Evolutionary conservation across 2,329 filamentous ascomycete species (phyloP).

Genomic region (Tolypocladium nubicola): DNA sequence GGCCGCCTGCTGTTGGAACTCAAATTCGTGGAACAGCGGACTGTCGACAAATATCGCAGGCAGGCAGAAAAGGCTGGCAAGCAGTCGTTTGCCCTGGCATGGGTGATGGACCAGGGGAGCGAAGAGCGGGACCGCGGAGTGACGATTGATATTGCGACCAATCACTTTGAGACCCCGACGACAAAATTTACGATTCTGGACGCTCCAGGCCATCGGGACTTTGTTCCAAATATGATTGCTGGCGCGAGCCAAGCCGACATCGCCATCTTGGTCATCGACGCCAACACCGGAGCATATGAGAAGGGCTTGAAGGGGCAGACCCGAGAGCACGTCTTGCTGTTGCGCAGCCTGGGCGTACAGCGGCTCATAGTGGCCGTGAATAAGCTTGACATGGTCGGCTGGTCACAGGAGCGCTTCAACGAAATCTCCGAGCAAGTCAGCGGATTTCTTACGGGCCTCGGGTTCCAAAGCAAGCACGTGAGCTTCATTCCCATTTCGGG

Average conservation of each 20-base stretch:
- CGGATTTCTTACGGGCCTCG: constrained; percentile 71
- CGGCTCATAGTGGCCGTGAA: constrained; percentile 85
- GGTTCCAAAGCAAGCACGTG: constrained; percentile 72
- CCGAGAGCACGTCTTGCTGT: constrained; percentile 80
- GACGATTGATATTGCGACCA: constrained; percentile 93
- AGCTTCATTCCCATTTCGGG: constrained; percentile 86
- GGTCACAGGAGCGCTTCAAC: constrained; percentile 74
- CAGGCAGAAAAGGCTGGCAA: constrained; percentile 91
- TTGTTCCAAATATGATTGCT: constrained; percentile 98
- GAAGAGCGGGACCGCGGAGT: constrained; percentile 87
- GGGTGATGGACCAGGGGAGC: constrained; percentile 86
- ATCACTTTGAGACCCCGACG: constrained; percentile 81
- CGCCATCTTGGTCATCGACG: constrained; percentile 87
- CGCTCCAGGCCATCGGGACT: constrained; percentile 88
- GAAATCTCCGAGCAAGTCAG: constrained; percentile 77
- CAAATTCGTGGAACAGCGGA: constrained; percentile 77
- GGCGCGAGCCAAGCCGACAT: constrained; percentile 94
- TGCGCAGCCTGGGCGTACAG: constrained; percentile 84
- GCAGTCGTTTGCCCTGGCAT: constrained; percentile 89
- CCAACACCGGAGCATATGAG: constrained; percentile 83
- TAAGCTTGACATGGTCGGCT: constrained; percentile 80
- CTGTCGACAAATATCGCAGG: constrained; percentile 76
- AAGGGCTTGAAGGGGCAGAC: constrained; percentile 90
- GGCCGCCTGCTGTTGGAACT: constrained; percentile 84
- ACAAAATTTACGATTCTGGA: constrained; percentile 91